Conservation (phyloP, 257 asterid genomes). For the Anisodus acutangulus region DNA sequence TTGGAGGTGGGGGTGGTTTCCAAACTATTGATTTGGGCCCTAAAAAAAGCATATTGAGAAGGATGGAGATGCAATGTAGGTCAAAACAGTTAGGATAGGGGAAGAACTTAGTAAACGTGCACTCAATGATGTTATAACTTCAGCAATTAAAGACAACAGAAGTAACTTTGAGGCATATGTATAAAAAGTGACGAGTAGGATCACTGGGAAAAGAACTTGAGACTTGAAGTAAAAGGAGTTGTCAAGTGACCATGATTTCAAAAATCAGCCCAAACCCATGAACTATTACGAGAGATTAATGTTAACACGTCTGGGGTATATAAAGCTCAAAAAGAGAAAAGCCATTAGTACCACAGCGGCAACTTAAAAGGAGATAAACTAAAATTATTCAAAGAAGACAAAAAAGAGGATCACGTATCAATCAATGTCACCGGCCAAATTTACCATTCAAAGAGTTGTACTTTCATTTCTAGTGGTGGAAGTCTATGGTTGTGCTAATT, state of each 20-base stretch:
- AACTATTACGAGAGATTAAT: not conserved
- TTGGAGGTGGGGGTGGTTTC: not conserved
- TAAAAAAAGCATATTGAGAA: not conserved
- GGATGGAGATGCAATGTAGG: not conserved
- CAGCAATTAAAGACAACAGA: not conserved
- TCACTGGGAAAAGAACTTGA: not conserved
- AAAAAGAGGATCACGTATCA: not conserved
- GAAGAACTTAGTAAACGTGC: not conserved
- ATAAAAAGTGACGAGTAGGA: not conserved
- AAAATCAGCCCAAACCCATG: not conserved
- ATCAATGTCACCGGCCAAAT: not conserved
- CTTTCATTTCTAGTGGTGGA: not conserved
- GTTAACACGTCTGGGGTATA: not conserved
- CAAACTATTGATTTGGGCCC: not conserved
- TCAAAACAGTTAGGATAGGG: not conserved
- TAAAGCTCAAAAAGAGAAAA: not conserved
- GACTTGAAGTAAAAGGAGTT: not conserved
- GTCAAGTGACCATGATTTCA: not conserved
- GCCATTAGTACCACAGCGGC: not conserved
- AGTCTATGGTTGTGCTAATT: not conserved
- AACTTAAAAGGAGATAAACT: not conserved
- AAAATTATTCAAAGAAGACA: not conserved
- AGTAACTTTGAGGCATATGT: not conserved
- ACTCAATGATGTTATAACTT: slow-evolving; percentile 4
- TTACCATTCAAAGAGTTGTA: not conserved